Base-by-base conservation (phyloP, 208 protist genomes). In the Leishmania arabica region DNA sequence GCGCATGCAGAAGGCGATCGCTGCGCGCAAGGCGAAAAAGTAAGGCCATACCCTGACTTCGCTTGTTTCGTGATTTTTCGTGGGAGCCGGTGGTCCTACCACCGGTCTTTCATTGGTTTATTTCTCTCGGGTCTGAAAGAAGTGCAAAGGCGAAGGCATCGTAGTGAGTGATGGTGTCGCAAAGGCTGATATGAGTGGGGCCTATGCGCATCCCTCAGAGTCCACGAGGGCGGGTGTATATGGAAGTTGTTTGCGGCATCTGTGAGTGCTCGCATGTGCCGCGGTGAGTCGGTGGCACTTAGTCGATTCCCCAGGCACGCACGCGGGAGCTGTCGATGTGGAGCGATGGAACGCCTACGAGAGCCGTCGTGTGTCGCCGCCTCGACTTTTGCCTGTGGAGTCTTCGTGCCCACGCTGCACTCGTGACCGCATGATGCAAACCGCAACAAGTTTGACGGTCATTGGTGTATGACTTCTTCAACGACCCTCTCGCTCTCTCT, bases 1-100 rank as follows among this genome's bases (percentile, higher is more conserved):
- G 89, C 95, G 95, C 89, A 94, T 97, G 64, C 87, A 93, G 87
- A 97, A 96, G 93, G 92, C 92, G 80, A 93, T 91, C 78, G 90
- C 90, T 68, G 91, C 92, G 72, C 89, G 86, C 81, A 92, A 92
- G 86, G 82, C 75, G 74, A 93, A 90, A 85, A 87, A 84, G 84
- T 86, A 87, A 78, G 65, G 54, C 51, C 37, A 49, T 53, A 75
- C 51, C 78, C 69, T 51, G 65, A 84, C 56, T 79, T 70, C 42
- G 51, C 73, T 77, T 69, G 13, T 66, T 81, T 78, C 62, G 68
- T 62, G 47, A 75, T 56, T 62, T 40, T 58, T 17, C 53, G 31
- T 40, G 27, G 24, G 13, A 19, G 7, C 37, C 40, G 17, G 53
- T 34, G 5, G 31, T 27, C 8, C 9, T 9, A 40, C 2, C 40